Evolutionary conservation across 2,329 filamentous ascomycete species (phyloP).

Genomic region (Ceratocystis papillata): DNA sequence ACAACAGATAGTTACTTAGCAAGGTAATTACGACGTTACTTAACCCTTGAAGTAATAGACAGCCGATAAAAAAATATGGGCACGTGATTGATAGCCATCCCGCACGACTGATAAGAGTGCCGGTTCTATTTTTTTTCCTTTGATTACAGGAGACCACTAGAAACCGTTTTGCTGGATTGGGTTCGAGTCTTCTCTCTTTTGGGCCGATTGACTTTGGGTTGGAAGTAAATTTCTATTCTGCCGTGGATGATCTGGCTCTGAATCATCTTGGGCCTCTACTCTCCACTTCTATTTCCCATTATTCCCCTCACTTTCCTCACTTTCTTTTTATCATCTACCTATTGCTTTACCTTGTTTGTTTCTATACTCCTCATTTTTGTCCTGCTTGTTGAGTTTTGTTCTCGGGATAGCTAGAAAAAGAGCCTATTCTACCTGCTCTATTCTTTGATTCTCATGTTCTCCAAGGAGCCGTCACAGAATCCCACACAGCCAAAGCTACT

Average conservation of each 20-base stretch:
- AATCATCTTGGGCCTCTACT: constrained; percentile 8
- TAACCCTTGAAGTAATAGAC: too few species aligned
- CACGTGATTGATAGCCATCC: constrained; percentile 24
- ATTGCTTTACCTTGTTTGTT: neutral
- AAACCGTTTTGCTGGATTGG: constrained; percentile 5
- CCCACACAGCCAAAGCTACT: neutral
- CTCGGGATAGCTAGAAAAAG: neutral
- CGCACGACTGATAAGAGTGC: constrained; percentile 22
- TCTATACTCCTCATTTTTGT: neutral
- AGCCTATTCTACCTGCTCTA: constrained; percentile 2
- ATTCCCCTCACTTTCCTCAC: neutral
- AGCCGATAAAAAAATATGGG: neutral
- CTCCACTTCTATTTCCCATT: neutral
- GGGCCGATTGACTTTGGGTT: neutral
- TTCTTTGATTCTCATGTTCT: neutral
- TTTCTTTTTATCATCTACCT: neutral
- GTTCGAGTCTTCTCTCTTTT: neutral
- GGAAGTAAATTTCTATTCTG: neutral
- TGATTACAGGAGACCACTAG: neutral
- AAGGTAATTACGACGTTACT: too few species aligned
- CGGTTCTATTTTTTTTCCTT: neutral
- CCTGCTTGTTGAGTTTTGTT: neutral
- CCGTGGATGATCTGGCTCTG: constrained; percentile 15
- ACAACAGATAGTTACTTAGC: too few species aligned
- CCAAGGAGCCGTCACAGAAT: neutral